phyloP scores from a whole-genome alignment of 331 rosid genomes.

The Saraca asoca region DNA sequence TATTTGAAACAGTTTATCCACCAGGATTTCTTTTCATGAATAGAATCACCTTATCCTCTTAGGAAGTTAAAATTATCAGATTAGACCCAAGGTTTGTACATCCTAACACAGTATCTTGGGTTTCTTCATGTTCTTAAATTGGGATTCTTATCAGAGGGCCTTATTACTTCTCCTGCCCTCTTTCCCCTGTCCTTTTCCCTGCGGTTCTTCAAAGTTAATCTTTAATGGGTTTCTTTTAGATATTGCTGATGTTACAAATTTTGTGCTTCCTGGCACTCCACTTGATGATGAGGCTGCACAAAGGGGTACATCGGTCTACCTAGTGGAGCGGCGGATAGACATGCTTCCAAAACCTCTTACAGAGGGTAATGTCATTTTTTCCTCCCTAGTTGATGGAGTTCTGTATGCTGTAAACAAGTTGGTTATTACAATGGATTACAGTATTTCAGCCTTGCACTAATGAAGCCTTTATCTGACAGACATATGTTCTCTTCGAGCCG shows the following conservation, averaged over 20 bases:
- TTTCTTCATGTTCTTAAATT: too few relatives aligned
- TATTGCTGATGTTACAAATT: slow-evolving; percentile 97
- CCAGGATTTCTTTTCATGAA: slow-evolving; percentile 11
- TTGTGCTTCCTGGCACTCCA: slow-evolving; percentile 81
- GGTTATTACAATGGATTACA: neutral
- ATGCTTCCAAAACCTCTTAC: slow-evolving; percentile 99
- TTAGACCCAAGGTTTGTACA: too few relatives aligned
- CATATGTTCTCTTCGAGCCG: slow-evolving; percentile 94
- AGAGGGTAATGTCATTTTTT: slow-evolving; percentile 60
- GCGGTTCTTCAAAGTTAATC: slow-evolving; percentile 39
- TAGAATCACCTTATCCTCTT: neutral
- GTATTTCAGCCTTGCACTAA: slow-evolving; percentile 20
- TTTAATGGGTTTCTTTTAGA: slow-evolving; percentile 62
- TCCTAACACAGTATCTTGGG: too few relatives aligned
- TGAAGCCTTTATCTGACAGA: slow-evolving; percentile 57
- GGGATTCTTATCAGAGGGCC: neutral
- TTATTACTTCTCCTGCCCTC: slow-evolving; percentile 21
- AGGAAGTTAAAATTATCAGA: too few relatives aligned
- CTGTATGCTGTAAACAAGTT: slow-evolving; percentile 17
- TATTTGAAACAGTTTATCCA: neutral
- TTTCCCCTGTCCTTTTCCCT: neutral
- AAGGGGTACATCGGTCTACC: slow-evolving; percentile 97
- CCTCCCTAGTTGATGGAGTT: slow-evolving; percentile 20
- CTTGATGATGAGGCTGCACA: slow-evolving; percentile 92
- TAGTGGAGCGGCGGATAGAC: slow-evolving; percentile 94